Conservation (phyloP, 257 asterid species). For the Fraxinus cuspidata region DNA sequence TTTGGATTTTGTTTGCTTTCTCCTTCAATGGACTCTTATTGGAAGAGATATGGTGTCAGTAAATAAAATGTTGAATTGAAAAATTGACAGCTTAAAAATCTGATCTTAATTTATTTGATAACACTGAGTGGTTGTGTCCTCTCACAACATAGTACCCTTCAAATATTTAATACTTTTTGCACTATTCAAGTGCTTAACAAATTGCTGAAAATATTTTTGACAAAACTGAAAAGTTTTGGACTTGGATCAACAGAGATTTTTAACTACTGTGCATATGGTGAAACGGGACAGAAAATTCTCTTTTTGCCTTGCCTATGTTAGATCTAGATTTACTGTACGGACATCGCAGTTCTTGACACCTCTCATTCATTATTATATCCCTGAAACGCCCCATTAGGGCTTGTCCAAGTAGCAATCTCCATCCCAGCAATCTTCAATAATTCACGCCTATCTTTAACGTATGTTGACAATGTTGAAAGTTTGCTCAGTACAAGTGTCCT, state of each 20-base stretch:
- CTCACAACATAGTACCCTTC: slow-evolving; percentile 8
- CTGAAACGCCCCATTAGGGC: slow-evolving; percentile 8
- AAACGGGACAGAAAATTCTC: neutral
- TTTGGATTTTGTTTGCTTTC: slow-evolving; percentile 29
- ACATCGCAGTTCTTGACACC: neutral
- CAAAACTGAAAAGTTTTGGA: neutral
- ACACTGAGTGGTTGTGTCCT: slow-evolving; percentile 23
- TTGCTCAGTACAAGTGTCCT: neutral
- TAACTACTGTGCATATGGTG: slow-evolving; percentile 7
- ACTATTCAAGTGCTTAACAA: neutral
- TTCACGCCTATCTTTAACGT: slow-evolving; percentile 2
- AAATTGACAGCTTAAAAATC: slow-evolving; percentile 13
- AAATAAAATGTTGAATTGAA: slow-evolving; percentile 1
- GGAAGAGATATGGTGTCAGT: slow-evolving; percentile 17
- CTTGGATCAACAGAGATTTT: neutral
- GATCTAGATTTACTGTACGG: slow-evolving; percentile 21
- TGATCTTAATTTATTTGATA: slow-evolving; percentile 18
- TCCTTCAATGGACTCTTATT: slow-evolving; percentile 18
- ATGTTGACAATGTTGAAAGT: slow-evolving; percentile 14
- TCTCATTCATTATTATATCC: neutral
- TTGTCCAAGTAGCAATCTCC: slow-evolving; percentile 19
- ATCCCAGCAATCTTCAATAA: slow-evolving; percentile 6
- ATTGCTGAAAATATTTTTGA: neutral
- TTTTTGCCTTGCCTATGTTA: neutral
- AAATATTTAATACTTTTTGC: neutral